phyloP scores from a whole-genome alignment of 2,329 filamentous ascomycete species.

The Thelonectria blattea region DNA sequence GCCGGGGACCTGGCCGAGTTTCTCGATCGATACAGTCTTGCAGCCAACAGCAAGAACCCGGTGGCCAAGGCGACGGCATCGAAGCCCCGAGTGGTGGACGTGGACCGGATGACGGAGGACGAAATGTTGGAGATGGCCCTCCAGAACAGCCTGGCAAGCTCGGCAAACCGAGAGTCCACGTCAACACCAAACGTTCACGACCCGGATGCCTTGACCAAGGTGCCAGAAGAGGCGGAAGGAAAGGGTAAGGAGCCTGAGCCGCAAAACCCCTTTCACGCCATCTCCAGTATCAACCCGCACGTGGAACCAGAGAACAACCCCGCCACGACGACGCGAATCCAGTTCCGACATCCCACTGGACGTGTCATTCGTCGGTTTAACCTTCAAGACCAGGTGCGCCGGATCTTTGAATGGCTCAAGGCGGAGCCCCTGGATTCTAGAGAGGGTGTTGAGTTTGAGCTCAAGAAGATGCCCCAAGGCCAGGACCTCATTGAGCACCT shows the following conservation, averaged over 20 bases:
- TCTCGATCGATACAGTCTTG: slow-evolving; percentile 93
- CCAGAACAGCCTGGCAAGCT: slow-evolving; percentile 79
- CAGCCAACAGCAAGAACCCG: slow-evolving; percentile 87
- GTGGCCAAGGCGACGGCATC: slow-evolving; percentile 73
- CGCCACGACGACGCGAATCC: slow-evolving; percentile 81
- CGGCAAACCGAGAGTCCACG: slow-evolving; percentile 42
- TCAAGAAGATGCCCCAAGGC: slow-evolving; percentile 79
- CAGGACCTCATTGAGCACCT: slow-evolving; percentile 81
- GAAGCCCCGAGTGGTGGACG: slow-evolving; percentile 70
- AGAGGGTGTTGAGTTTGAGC: slow-evolving; percentile 79
- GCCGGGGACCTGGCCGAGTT: slow-evolving; percentile 93
- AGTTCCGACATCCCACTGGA: slow-evolving; percentile 86
- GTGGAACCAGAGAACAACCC: slow-evolving; percentile 76
- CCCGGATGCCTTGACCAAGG: slow-evolving; percentile 86
- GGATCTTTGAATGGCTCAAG: slow-evolving; percentile 97
- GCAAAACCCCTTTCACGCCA: slow-evolving; percentile 66
- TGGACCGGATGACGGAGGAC: slow-evolving; percentile 92
- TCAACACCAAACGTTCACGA: slow-evolving; percentile 68
- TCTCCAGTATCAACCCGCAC: slow-evolving; percentile 76
- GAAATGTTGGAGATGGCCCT: slow-evolving; percentile 96
- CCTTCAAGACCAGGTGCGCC: slow-evolving; percentile 75
- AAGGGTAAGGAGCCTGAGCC: slow-evolving; percentile 59
- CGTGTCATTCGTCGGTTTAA: slow-evolving; percentile 87
- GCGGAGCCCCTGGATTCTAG: slow-evolving; percentile 83
- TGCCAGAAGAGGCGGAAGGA: slow-evolving; percentile 55